Evolutionary conservation across 2,329 filamentous ascomycete genomes (phyloP), one percentile per base, ranked within the genome.

Genomic region (Chaetomiaceae sp.): DNA sequence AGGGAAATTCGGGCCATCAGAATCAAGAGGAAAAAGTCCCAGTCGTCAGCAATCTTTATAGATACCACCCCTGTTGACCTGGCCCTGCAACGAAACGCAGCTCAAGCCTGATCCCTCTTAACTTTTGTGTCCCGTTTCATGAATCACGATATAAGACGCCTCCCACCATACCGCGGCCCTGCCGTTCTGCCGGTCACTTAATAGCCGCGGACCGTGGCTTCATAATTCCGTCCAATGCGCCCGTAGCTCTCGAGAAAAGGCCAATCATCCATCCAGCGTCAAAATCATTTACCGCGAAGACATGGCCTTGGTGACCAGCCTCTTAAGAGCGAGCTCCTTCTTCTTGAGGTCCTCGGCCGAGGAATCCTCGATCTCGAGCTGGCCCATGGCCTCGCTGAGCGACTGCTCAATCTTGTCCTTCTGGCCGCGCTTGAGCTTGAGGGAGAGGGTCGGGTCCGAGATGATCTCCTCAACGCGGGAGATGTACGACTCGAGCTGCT

Each of bases 391-490:
- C 66, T 99, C 93, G 73, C 86, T 92, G 64, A 99, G 88, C 63
- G 90, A 88, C 69, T 87, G 85, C 84, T 99, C 93, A 62, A 99
- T 96, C 87, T 96, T 97, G 77, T 96, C 91, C 87, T 96, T 96
- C 82, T 95, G 91, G 72, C 89, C 90, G 66, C 92, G 90, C 89
- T 97, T 97, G 70, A 99, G 82, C 84, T 95, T 96, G 69, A 97
- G 82, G 59, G 89, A 93, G 76, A 96, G 86, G 40, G 86, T 89
- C 54, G 93, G 93, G 79, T 99, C 93, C 40, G 89, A 95, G 72
- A 97, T 84, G 67, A 99, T 96, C 80, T 99, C 93, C 83, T 99
- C 93, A 59, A 97, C 92, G 70, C 92, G 89, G 71, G 87, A 86
- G 73, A 99, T 96, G 83, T 99, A 99, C 45, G 89, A 92, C 82